These are phyloP conservation scores for Xylariaceae sp. DNA, from an alignment of 2,329 filamentous ascomycete genomes.

Conservation along the genomic window DNA sequence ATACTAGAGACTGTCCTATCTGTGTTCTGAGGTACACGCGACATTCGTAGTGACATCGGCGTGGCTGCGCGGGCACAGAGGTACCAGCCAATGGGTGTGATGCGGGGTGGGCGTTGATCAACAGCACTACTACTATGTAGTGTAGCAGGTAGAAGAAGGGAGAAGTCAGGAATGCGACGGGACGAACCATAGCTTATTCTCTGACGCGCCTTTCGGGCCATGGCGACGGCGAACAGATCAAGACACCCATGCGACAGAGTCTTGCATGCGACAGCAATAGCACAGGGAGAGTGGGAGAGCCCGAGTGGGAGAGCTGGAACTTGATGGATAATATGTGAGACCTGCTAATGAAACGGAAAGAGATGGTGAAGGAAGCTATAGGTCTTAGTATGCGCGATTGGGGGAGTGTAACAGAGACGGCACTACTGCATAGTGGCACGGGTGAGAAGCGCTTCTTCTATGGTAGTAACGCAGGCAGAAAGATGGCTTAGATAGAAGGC, in stretches of 20 bases:
- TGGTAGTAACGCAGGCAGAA: no score
- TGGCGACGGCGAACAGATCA: constrained; percentile 27
- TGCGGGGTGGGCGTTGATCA: constrained; percentile 1
- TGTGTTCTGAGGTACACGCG: no score
- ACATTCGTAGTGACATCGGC: constrained; percentile 13
- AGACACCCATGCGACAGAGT: constrained; percentile 12
- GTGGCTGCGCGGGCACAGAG: constrained; percentile 17
- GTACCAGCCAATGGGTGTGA: constrained; percentile 6
- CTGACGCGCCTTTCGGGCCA: constrained; percentile 63
- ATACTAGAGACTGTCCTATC: no score
- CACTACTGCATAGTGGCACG: no score
- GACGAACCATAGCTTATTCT: constrained; percentile 62
- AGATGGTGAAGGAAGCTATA: no score
- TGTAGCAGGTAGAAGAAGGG: no score
- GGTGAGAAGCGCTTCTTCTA: no score
- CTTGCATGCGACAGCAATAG: background rate
- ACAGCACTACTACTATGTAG: background rate
- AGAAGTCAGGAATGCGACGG: constrained; percentile 8
- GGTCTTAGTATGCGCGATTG: no score
- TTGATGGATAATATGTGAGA: background rate
- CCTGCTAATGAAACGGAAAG: background rate
- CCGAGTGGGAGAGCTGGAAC: background rate
- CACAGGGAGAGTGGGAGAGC: background rate
- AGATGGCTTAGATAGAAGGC: no score
- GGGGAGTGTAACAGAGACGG: no score